These are phyloP conservation scores for Cyathus striatus DNA, from an alignment of 768 basidiomycete genomes.

Conservation along the genomic window DNA sequence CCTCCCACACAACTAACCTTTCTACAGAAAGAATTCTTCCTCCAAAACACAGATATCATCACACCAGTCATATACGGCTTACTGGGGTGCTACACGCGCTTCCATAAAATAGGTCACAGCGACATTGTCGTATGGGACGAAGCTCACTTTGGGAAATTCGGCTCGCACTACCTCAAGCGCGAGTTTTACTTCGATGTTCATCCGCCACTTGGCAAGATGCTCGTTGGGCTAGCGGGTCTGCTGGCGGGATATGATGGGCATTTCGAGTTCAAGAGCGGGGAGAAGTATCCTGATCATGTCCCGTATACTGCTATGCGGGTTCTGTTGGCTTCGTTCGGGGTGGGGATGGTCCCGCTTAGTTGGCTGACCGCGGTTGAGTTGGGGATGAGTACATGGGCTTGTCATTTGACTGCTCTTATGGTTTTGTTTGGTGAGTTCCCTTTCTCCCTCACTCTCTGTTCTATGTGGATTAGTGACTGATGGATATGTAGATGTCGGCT, in stretches of 20 bases:
- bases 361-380: conserved; percentile 97
- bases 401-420: conserved; percentile 92
- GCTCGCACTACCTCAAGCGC: conserved; percentile 95
- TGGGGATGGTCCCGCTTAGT: conserved; percentile 90
- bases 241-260: conserved; percentile 87
- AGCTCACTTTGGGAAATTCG: conserved; percentile 99
- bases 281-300: conserved; percentile 73
- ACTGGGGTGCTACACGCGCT: conserved; percentile 92
- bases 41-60: conserved; percentile 76
- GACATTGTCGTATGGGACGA: conserved; percentile 96
- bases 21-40: conserved; percentile 63
- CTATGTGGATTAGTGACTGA: conserved; percentile 2
- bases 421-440: conserved; percentile 73
- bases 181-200: conserved; percentile 99
- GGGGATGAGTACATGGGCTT: conserved; percentile 84
- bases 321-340: conserved; percentile 90
- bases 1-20: conserved; percentile 11
- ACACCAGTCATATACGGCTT: conserved; percentile 85
- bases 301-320: conserved; percentile 95
- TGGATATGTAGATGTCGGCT: conserved; percentile 86
- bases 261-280: conserved; percentile 95
- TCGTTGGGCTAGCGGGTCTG: conserved; percentile 90
- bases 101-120: conserved; percentile 85
- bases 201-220: conserved; percentile 97
- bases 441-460: neutral